Evolutionary conservation across 1,284 basidiomycete species (phyloP).

Genomic region (Inonotus hispidus): DNA sequence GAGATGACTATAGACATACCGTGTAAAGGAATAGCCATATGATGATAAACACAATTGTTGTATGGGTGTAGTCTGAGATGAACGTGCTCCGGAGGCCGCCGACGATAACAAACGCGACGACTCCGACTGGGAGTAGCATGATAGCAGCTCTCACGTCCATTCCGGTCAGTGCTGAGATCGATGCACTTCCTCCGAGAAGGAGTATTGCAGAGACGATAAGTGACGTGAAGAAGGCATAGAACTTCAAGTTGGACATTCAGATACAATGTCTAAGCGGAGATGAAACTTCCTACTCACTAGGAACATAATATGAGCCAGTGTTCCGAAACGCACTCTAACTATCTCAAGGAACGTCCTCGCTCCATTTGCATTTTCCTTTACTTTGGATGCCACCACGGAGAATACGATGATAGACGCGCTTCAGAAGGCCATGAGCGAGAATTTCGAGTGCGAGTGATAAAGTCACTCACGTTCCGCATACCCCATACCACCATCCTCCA

Average conservation of each 20-base stretch:
- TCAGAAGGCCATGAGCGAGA: neutral
- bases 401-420: slow-evolving; percentile 67
- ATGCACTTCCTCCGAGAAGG: slow-evolving; percentile 66
- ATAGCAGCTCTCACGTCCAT: slow-evolving; percentile 80
- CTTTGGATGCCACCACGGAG: slow-evolving; percentile 65
- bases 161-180: slow-evolving; percentile 74
- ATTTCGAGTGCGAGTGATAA: neutral
- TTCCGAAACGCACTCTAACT: slow-evolving; percentile 70
- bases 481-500: slow-evolving; percentile 42
- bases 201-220: slow-evolving; percentile 12
- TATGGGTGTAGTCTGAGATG: slow-evolving; percentile 49
- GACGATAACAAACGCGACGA: slow-evolving; percentile 55
- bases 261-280: slow-evolving; percentile 61
- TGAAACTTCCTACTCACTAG: slow-evolving; percentile 55
- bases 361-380: slow-evolving; percentile 65
- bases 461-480: slow-evolving; percentile 44
- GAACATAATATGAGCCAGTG: slow-evolving; percentile 66
- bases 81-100: slow-evolving; percentile 52
- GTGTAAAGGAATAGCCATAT: slow-evolving; percentile 43
- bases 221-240: slow-evolving; percentile 28
- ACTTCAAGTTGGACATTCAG: slow-evolving; percentile 31
- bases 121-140: slow-evolving; percentile 62
- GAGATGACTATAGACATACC: neutral
- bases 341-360: slow-evolving; percentile 57
- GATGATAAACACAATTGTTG: slow-evolving; percentile 39